Base-by-base conservation (phyloP, 108 stramenopile species). In the Stephanodiscus triporus region DNA sequence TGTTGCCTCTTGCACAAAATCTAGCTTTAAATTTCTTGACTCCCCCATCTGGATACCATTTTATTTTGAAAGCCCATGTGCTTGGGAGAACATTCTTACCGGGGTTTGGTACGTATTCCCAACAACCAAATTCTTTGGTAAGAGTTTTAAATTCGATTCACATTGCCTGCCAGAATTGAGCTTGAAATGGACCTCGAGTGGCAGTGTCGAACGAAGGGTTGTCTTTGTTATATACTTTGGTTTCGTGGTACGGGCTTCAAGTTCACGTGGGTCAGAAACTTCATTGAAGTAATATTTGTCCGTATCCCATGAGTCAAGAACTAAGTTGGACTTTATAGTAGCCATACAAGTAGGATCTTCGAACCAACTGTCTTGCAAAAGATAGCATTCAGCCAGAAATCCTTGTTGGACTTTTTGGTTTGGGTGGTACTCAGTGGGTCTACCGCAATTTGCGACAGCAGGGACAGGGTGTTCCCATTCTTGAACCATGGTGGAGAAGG, bases 1-100 rank as follows among this genome's bases (percentile, higher is more conserved):
- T 23, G 38, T 84, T 81, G 9, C 83, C 81, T 37, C 81, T 32
- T 32, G 71, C 70, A 34, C 85, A 86, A 37, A 70, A 83, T 22
- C 81, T 24, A 13, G 83, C 85, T 36, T 89, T 89, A 54, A 76
- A 73, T 45, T 86, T 85, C 49, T 64, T 77, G 0, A 83, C 36
- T 19, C 29, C n/a, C 5, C 87, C 83, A 73, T 83, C 78, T 2
- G 86, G 88, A 26, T 55, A 76, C 0, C 84, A 59, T 56, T 90
- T 87, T 40, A 77, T 30, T 22, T 66, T 65, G 67, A 85, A 83
- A 10, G 78, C 74, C 85, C 88, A 86, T 4, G 66, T 75, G n/a
- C 72, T 68, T 13, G 83, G 85, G 0, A 86, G 36, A 7, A 86
- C 72, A 14, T 77, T 63, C 66, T 54, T 45, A 17, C 29, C 43